Percentiles rank a stretch among this genome's conserved stretches.
phyloP scores from a whole-genome alignment of 495 filamentous ascomycete species.

The Hyphodiscus hymeniophilus region DNA sequence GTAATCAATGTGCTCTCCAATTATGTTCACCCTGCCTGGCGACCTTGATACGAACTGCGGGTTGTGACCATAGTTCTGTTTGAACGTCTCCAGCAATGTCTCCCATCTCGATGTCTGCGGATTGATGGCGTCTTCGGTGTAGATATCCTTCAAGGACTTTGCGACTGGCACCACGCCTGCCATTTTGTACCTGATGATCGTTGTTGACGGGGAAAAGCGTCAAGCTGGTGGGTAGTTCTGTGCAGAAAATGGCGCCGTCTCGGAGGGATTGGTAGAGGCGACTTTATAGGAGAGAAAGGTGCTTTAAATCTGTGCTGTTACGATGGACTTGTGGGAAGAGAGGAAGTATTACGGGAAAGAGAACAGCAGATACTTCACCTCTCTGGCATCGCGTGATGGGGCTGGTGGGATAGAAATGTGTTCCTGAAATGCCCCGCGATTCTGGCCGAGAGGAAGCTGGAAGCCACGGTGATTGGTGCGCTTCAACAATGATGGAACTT shows the following conservation, averaged over 20 bases:
- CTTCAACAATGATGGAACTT: neutral
- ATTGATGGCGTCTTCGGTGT: slow-evolving; percentile 51
- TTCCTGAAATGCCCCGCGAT: neutral
- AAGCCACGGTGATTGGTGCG: slow-evolving; percentile 10
- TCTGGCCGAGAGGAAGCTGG: neutral
- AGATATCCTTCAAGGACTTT: slow-evolving; percentile 55
- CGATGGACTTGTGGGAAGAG: neutral
- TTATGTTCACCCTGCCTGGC: slow-evolving; percentile 94
- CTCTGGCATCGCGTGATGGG: too few relatives aligned
- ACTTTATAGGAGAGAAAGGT: neutral
- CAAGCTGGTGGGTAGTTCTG: neutral
- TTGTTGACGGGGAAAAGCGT: neutral
- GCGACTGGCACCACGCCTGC: slow-evolving; percentile 48
- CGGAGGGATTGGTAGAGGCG: neutral
- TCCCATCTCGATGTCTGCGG: slow-evolving; percentile 62
- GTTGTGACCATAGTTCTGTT: slow-evolving; percentile 56
- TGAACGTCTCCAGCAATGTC: slow-evolving; percentile 60
- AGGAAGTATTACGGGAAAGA: neutral
- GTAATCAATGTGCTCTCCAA: slow-evolving; percentile 99
- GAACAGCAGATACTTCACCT: neutral
- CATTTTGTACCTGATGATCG: slow-evolving; percentile 33
- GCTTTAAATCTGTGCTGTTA: neutral
- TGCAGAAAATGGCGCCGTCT: neutral
- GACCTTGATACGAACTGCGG: slow-evolving; percentile 83
- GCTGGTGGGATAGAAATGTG: too few relatives aligned